Conservation (phyloP, 345 rosid genomes). For the rapeseed (Brassica napus) region Da-Ae NC_063442.1:31191001-31191500, state of each 20-base stretch:
- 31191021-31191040: neutral
- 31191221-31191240: neutral
- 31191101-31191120: neutral
- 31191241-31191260: neutral
- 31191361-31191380: constrained; percentile 4
- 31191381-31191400: neutral
- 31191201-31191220: neutral
- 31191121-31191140: neutral
- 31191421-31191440: neutral
- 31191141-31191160: neutral
- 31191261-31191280: neutral
- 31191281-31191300: neutral
- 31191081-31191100: neutral
- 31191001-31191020: neutral
- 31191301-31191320: neutral
- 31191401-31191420: neutral
- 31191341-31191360: neutral
- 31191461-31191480: constrained; percentile 19
- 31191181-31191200: neutral
- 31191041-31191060: neutral
- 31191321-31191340: neutral
- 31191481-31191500: neutral
- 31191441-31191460: constrained; percentile 7
- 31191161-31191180: neutral
- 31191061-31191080: neutral